Percentiles rank a stretch among this genome's conserved stretches.
phyloP scores from a whole-genome alignment of 1,284 basidiomycete genomes.

The Irpex rosettiformis region DNA sequence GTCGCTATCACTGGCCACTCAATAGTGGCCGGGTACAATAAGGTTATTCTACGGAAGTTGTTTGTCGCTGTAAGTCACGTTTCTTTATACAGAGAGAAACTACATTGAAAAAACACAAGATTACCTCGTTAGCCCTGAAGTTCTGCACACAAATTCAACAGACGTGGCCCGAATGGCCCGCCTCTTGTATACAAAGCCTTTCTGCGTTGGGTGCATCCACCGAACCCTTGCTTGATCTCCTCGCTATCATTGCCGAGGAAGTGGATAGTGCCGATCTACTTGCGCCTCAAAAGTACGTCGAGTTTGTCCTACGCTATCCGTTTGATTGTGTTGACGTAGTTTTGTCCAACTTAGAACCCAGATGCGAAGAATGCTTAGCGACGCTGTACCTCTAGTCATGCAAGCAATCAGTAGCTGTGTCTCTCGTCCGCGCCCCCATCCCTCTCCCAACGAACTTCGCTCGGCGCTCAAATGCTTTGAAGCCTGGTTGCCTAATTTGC shows the following conservation, averaged over 20 bases:
- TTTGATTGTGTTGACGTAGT: neutral
- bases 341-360: slow-evolving; percentile 40
- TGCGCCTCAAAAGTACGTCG: slow-evolving; percentile 67
- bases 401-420: slow-evolving; percentile 60
- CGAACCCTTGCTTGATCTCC: slow-evolving; percentile 70
- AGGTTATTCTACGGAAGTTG: slow-evolving; percentile 78
- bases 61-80: slow-evolving; percentile 79
- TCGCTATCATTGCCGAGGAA: slow-evolving; percentile 84
- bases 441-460: slow-evolving; percentile 47
- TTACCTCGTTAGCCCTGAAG: slow-evolving; percentile 74
- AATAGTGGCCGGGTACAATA: slow-evolving; percentile 48
- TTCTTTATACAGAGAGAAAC: slow-evolving; percentile 1
- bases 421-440: slow-evolving; percentile 25
- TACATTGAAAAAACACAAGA: slow-evolving; percentile 34
- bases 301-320: neutral
- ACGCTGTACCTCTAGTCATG: slow-evolving; percentile 67
- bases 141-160: slow-evolving; percentile 54
- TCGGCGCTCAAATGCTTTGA: slow-evolving; percentile 77
- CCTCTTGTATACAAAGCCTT: slow-evolving; percentile 53
- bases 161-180: slow-evolving; percentile 73
- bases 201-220: slow-evolving; percentile 52
- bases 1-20: slow-evolving; percentile 62
- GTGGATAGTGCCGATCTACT: slow-evolving; percentile 71
- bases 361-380: slow-evolving; percentile 58
- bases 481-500: slow-evolving; percentile 75